Base-by-base conservation (phyloP, 768 basidiomycete genomes). In the Pisolithus marmoratus region DNA sequence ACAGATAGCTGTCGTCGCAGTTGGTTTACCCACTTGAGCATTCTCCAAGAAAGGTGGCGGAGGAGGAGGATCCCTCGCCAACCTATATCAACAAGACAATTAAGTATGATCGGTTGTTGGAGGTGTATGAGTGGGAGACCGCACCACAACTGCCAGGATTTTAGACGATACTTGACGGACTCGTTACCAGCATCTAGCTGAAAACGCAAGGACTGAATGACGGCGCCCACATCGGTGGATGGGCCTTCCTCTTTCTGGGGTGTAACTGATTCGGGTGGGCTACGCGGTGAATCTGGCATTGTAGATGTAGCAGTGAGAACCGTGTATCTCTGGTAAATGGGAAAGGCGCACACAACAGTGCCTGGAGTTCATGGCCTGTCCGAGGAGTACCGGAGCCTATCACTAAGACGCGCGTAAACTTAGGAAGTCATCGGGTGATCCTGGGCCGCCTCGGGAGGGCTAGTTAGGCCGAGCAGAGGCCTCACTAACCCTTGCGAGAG, bases 141-240 rank as follows among this genome's bases (percentile, higher is more conserved):
- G 36, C 54, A 80, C 81, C 81, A 83, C 52, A 81, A 26, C 60
- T 83, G 74, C 75, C 75, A 82, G 78, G 80, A 81, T 22, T 63
- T 65, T 42, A 70, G 68, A 37, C 80, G 73, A 47, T 70, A 68
- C 46, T 72, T 71, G 24, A 74, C 55, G 29, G 69, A 58, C 52
- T 64, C 63, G 31, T 73, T 60, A 6, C 76, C 77, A 37, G 60
- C 56, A 55, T 77, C 77, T 19, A 77, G 63, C 42, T 75, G 68
- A 8, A 76, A 55, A 31, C 46, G 46, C 11, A 48, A 38, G 29
- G 56, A 42, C 9, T 48, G 49, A 3, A 17, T 24, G 44, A 46
- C 15, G 24, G 26, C 12, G 27, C 15, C 17, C n/a, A 26, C 8
- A 17, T 45, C 43, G n/a, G 43, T 9, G 43, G 23, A 15, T 6